Evolutionary conservation across 2,329 filamentous ascomycete genomes (phyloP).

Genomic region (Alternaria solani): DNA sequence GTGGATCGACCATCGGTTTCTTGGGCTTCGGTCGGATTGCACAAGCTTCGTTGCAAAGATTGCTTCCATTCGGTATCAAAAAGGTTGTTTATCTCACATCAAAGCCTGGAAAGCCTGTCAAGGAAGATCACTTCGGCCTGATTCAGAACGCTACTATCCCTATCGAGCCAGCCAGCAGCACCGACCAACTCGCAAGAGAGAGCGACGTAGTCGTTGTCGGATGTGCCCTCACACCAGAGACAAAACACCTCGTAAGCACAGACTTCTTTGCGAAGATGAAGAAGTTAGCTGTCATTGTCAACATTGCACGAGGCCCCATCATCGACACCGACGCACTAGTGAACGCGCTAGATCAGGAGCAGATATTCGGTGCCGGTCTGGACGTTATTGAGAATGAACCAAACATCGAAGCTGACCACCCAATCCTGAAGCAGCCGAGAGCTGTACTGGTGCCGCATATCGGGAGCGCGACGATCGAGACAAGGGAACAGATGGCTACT

Average conservation of each 20-base stretch:
- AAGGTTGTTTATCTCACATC: slow-evolving; percentile 38
- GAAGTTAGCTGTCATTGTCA: slow-evolving; percentile 62
- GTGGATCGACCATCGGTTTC: slow-evolving; percentile 37
- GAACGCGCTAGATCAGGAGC: slow-evolving; percentile 58
- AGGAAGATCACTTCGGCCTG: slow-evolving; percentile 37
- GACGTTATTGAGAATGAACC: slow-evolving; percentile 66
- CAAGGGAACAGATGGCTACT: slow-evolving; percentile 65
- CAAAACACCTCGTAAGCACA: slow-evolving; percentile 38
- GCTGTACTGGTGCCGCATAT: slow-evolving; percentile 66
- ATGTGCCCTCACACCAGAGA: slow-evolving; percentile 37
- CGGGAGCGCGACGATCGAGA: slow-evolving; percentile 65
- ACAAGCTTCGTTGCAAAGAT: slow-evolving; percentile 36
- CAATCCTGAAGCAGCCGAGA: slow-evolving; percentile 57
- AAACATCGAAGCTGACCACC: slow-evolving; percentile 56
- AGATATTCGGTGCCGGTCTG: slow-evolving; percentile 62
- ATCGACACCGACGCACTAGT: slow-evolving; percentile 64
- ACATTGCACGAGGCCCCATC: slow-evolving; percentile 64
- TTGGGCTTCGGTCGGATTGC: slow-evolving; percentile 42
- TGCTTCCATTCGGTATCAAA: slow-evolving; percentile 40
- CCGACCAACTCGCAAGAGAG: slow-evolving; percentile 37
- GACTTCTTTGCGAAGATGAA: slow-evolving; percentile 59
- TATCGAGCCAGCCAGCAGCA: slow-evolving; percentile 28
- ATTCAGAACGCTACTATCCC: slow-evolving; percentile 26
- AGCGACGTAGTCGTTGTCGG: slow-evolving; percentile 44
- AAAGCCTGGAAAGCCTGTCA: slow-evolving; percentile 31